A percentile compares a stretch with the other conserved stretches of the same genome.
Conservation (phyloP, 345 rosid species). For the Microcos paniculata region DNA sequence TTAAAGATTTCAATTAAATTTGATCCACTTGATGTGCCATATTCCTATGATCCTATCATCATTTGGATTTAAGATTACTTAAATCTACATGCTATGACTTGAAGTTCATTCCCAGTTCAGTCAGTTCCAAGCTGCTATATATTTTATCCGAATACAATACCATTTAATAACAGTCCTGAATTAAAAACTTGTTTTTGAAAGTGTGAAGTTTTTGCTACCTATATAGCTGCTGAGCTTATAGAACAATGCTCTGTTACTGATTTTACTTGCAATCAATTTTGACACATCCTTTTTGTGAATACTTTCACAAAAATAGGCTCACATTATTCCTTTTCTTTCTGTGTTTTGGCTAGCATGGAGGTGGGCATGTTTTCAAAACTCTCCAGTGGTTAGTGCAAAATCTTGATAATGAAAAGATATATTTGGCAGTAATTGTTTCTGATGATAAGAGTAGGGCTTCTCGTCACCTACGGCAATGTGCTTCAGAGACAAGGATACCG, state of each 20-base stretch:
- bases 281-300: neutral
- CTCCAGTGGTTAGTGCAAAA: constrained; percentile 41
- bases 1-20: neutral
- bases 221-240: neutral
- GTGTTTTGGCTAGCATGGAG: constrained; percentile 52
- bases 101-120: neutral
- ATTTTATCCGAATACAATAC: neutral
- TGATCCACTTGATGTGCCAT: neutral
- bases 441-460: constrained; percentile 46
- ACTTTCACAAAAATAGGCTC: neutral
- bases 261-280: neutral
- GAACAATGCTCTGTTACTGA: neutral
- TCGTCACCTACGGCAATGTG: constrained; percentile 63
- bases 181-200: constrained; percentile 3
- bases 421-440: constrained; percentile 41
- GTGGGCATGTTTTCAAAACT: constrained; percentile 54
- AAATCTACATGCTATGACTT: neutral
- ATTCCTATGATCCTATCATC: neutral
- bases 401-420: constrained; percentile 41
- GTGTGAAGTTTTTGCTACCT: neutral
- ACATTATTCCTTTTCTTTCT: neutral
- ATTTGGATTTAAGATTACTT: neutral
- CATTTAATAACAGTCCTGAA: neutral
- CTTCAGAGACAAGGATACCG: constrained; percentile 53
- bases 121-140: neutral